These are phyloP conservation scores for Barbarea vulgaris DNA, from an alignment of 345 rosid species.

Conservation along the genomic window DNA sequence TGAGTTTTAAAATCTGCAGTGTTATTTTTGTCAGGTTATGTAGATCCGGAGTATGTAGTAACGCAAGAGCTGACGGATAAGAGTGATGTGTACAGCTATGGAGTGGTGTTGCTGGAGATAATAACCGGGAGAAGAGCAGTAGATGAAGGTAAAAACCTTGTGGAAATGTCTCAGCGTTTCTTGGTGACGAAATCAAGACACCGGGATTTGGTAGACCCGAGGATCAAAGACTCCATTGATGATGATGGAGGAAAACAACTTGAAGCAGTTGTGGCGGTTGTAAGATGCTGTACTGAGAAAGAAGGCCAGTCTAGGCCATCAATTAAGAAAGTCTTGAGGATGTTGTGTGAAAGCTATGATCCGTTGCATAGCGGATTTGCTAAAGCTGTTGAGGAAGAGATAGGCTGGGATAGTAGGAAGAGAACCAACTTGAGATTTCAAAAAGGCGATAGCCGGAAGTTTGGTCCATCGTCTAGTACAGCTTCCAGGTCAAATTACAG, in stretches of 20 bases:
- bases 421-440: slow-evolving; percentile 50
- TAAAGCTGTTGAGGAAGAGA: slow-evolving; percentile 60
- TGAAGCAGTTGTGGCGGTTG: slow-evolving; percentile 54
- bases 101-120: slow-evolving; percentile 80
- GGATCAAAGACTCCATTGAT: slow-evolving; percentile 56
- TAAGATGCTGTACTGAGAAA: slow-evolving; percentile 86
- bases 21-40: slow-evolving; percentile 64
- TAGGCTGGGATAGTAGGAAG: slow-evolving; percentile 59
- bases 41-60: slow-evolving; percentile 88
- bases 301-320: slow-evolving; percentile 89
- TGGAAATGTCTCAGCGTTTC: slow-evolving; percentile 63
- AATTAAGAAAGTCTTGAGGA: slow-evolving; percentile 75
- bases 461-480: slow-evolving; percentile 80
- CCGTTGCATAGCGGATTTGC: slow-evolving; percentile 67
- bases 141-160: slow-evolving; percentile 70
- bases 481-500: slow-evolving; percentile 77
- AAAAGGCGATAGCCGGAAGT: slow-evolving; percentile 58
- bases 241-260: slow-evolving; percentile 55
- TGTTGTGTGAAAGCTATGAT: slow-evolving; percentile 80
- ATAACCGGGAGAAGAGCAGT: slow-evolving; percentile 73
- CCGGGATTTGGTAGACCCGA: slow-evolving; percentile 64
- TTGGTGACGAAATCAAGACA: slow-evolving; percentile 59
- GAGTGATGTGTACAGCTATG: slow-evolving; percentile 88
- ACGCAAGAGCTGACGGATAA: slow-evolving; percentile 91
- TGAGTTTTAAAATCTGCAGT: background rate